Evolutionary conservation across 306 rosid genomes (phyloP).

Genomic region (Rosa multiflora): DNA sequence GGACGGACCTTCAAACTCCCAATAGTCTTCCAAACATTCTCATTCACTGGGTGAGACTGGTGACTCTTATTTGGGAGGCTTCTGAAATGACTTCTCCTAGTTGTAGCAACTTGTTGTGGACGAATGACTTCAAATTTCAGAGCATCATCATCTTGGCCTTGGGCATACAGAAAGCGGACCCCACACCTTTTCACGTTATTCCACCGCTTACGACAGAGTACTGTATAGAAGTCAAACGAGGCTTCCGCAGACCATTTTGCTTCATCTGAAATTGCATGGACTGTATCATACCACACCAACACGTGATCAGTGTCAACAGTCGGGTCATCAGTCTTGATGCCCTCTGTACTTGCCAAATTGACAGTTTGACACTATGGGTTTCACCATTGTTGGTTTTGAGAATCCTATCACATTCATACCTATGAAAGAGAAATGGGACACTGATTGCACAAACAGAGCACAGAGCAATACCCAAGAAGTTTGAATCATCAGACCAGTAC

Average conservation of each 20-base stretch:
- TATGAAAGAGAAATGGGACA: no score
- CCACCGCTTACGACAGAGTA: no score
- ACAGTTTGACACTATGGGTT: neutral
- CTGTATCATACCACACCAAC: neutral
- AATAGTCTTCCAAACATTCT: no score
- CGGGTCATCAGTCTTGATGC: neutral
- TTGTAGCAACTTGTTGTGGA: no score
- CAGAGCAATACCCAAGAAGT: slow-evolving; percentile 27
- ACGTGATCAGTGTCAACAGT: neutral
- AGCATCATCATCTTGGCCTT: neutral
- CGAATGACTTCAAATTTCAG: no score
- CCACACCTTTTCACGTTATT: neutral
- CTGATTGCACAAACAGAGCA: neutral
- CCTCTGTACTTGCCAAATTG: neutral
- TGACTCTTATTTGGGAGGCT: no score
- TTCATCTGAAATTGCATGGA: neutral
- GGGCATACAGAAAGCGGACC: neutral
- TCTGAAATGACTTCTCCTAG: no score
- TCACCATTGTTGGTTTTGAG: slow-evolving; percentile 6
- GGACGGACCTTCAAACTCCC: no score
- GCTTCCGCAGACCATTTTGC: neutral
- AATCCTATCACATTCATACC: neutral
- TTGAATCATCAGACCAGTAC: neutral
- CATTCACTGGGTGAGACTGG: no score
- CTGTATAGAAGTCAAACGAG: neutral